A percentile compares a stretch with the other conserved stretches of the same genome.
Conservation (phyloP, 1,284 basidiomycete species). For the Heterobasidion annosum region DNA sequence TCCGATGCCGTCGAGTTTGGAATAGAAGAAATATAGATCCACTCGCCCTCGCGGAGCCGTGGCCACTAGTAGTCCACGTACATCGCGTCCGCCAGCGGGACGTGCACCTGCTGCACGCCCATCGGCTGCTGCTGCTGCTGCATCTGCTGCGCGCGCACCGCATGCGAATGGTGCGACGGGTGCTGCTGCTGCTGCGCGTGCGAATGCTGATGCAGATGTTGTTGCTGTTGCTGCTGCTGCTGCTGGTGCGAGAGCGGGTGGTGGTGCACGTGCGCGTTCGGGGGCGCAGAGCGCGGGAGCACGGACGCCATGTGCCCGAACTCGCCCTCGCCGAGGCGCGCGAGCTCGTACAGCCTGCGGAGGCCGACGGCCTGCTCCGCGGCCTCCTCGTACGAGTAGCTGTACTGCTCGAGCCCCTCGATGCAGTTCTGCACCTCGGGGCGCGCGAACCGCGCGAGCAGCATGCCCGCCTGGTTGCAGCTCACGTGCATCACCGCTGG, state of each 20-base stretch:
- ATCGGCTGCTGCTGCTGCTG: not conserved
- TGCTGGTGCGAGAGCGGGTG: not conserved
- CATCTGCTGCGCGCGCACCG: not conserved
- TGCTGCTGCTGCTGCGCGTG: too few relatives aligned
- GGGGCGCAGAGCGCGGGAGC: conserved; percentile 11
- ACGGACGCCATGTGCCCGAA: conserved; percentile 46
- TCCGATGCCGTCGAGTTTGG: too few relatives aligned
- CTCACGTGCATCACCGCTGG: conserved; percentile 81
- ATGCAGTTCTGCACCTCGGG: conserved; percentile 80
- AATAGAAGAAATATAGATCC: too few relatives aligned
- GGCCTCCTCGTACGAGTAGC: conserved; percentile 77
- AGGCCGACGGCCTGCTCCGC: conserved; percentile 71
- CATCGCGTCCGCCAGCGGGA: conserved; percentile 3
- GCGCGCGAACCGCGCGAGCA: conserved; percentile 75
- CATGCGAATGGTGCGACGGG: not conserved
- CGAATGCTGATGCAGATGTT: too few relatives aligned
- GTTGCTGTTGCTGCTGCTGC: not conserved
- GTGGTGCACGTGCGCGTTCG: not conserved
- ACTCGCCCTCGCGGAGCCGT: too few relatives aligned
- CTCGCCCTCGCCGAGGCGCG: conserved; percentile 38
- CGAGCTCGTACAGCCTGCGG: conserved; percentile 40
- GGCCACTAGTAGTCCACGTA: conserved; percentile 3
- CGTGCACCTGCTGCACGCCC: not conserved
- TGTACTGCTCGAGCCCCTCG: conserved; percentile 80
- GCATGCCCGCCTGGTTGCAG: conserved; percentile 72